Percentiles rank a stretch among this genome's conserved stretches.
Conservation (phyloP, 169 alveolate genomes). For the Cryptosporidium canis region DNA sequence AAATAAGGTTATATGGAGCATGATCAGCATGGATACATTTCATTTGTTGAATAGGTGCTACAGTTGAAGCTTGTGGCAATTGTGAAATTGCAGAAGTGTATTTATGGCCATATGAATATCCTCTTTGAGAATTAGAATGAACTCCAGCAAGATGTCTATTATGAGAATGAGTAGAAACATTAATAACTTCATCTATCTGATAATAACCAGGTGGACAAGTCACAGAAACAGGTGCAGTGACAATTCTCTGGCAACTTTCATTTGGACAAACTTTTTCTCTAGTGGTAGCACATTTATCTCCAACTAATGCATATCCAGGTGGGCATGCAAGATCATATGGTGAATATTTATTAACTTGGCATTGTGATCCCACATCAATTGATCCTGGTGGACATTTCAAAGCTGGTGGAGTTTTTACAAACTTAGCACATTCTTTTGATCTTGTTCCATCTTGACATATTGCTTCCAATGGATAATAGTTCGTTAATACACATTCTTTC, state of each 20-base stretch:
- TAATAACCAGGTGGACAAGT: constrained; percentile 71
- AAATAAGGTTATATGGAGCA: constrained; percentile 57
- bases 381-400: constrained; percentile 69
- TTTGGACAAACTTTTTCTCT: constrained; percentile 70
- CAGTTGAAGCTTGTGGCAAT: constrained; percentile 13
- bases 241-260: constrained; percentile 60
- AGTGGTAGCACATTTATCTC: constrained; percentile 62
- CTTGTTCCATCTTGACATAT: constrained; percentile 72
- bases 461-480: constrained; percentile 67
- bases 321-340: constrained; percentile 73
- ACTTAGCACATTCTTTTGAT: constrained; percentile 72
- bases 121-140: constrained; percentile 54
- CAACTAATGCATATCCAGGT: constrained; percentile 66
- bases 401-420: constrained; percentile 65
- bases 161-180: not conserved
- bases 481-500: constrained; percentile 64
- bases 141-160: constrained; percentile 50
- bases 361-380: constrained; percentile 65
- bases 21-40: constrained; percentile 71
- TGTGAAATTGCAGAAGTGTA: constrained; percentile 12
- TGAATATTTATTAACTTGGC: constrained; percentile 54
- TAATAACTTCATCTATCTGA: constrained; percentile 41
- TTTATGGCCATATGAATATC: constrained; percentile 20
- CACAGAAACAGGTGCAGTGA: constrained; percentile 58
- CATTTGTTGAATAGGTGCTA: constrained; percentile 34